A percentile compares a stretch with the other conserved stretches of the same genome.
phyloP scores from a whole-genome alignment of 108 stramenopile species.

The Hondaea fermentalgiana region DNA sequence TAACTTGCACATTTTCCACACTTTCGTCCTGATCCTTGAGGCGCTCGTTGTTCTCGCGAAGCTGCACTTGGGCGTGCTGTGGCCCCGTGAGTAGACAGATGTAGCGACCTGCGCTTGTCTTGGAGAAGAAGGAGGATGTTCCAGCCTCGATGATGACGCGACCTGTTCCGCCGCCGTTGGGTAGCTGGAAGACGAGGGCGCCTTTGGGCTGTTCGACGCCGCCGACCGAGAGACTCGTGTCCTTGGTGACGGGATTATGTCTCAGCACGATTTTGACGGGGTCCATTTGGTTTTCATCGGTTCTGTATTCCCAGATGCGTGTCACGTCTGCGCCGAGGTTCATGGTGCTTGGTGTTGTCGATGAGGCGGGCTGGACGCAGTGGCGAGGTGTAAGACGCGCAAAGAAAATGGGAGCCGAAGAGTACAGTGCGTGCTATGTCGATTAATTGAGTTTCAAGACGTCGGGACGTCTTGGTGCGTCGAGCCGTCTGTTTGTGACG shows the following conservation, averaged over 20 bases:
- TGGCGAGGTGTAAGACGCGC: too few species aligned
- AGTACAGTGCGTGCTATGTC: too few species aligned
- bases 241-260: neutral
- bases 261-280: constrained; percentile 1
- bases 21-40: neutral
- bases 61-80: neutral
- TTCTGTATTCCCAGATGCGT: neutral
- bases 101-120: neutral
- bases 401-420: too few species aligned
- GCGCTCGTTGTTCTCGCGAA: neutral
- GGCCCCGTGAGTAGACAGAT: neutral
- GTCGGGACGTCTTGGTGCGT: too few species aligned
- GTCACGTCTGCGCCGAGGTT: neutral
- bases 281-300: neutral
- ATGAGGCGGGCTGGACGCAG: too few species aligned
- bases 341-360: neutral
- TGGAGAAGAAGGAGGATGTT: neutral
- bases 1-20: neutral
- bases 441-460: too few species aligned
- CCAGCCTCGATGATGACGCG: neutral
- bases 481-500: too few species aligned
- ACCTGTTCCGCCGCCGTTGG: neutral
- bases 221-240: neutral
- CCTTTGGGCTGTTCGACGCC: neutral
- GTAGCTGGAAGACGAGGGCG: neutral